A percentile compares a stretch with the other conserved stretches of the same genome.
Conservation (phyloP, 305 asterid species). For the Fraxinus angustifolia region DNA sequence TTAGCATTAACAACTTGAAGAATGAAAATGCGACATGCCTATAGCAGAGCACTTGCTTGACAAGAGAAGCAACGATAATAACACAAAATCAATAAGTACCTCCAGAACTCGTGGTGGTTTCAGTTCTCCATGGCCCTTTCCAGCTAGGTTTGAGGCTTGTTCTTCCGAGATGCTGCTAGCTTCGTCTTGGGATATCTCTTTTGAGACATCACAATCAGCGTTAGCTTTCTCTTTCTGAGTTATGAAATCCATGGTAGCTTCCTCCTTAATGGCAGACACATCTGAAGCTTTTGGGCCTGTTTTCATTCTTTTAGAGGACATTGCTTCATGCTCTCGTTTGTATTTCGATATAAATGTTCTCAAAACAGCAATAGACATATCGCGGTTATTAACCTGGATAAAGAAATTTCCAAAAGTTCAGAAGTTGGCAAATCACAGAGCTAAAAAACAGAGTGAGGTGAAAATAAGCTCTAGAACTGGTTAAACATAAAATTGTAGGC, state of each 20-base stretch:
- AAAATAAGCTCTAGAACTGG: conserved; percentile 12
- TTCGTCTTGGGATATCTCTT: conserved; percentile 38
- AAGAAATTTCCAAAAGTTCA: conserved; percentile 28
- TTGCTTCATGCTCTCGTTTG: conserved; percentile 62
- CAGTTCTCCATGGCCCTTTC: conserved; percentile 48
- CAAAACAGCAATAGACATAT: conserved; percentile 92
- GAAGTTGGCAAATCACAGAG: neutral
- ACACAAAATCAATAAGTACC: conserved; percentile 43
- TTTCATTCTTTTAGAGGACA: conserved; percentile 48
- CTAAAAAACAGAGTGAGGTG: neutral
- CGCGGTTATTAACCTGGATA: conserved; percentile 87
- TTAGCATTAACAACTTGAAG: conserved; percentile 1
- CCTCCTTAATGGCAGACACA: conserved; percentile 31
- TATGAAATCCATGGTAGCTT: conserved; percentile 26
- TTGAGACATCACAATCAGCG: conserved; percentile 40
- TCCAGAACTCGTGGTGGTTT: conserved; percentile 82
- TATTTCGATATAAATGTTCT: conserved; percentile 70
- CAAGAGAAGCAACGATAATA: neutral
- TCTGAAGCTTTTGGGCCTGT: conserved; percentile 38
- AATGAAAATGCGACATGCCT: neutral
- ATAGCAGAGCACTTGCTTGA: neutral
- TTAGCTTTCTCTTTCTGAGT: conserved; percentile 39
- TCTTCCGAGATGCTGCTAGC: conserved; percentile 41
- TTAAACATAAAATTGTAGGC: neutral
- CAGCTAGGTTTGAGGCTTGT: conserved; percentile 30